Evolutionary conservation across 2,329 filamentous ascomycete genomes (phyloP), one percentile per base, ranked within the genome.

Genomic region (Myriosclerotinia duriaeana): DNA sequence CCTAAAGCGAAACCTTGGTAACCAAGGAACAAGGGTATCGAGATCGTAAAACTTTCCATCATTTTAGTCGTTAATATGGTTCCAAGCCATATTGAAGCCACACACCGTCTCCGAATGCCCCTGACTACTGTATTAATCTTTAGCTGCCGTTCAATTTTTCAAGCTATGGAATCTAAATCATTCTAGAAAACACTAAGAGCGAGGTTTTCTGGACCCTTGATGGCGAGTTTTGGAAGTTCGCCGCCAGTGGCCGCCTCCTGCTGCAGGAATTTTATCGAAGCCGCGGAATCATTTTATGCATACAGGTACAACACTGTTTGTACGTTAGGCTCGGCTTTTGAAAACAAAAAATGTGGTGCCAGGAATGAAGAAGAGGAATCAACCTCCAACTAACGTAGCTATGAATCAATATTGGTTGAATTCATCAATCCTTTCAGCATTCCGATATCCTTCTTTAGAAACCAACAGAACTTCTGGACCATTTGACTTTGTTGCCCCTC

Each of bases 171-270:
- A 6, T 22, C 17, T 48, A 17, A n/a, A 15, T 48, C 20, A 42
- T 60, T 60, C 42, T 48, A 46, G 56, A 60, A 48, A 22, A 60
- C 20, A 48, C 42, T 15, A 60, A 60, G 56, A 60, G 42, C n/a
- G 7, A 36, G 44, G 8, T 22, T 15, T 30, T 42, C 17, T 44
- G 5, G 40, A 30, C 15, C 9, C 22, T 58, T 58, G 55, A 38
- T 38, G 22, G 9, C n/a, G 40, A 58, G 40, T 34, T 44, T 58
- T 44, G 44, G 38, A 30, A 26, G 15, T 58, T 44, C 26, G 26
- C 26, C 26, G 26, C 26, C 26, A 26, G 26, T 26, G 26, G 26
- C 26, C 26, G 12, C 22, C 14, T 52, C 26, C 48, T 11, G 26
- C 22, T 58, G 15, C 22, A 58, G 22, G 40, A 20, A 8, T n/a